A percentile compares a stretch with the other conserved stretches of the same genome.
Evolutionary conservation across 2,329 filamentous ascomycete genomes (phyloP).

Genomic region (Trichoderma sp.): DNA sequence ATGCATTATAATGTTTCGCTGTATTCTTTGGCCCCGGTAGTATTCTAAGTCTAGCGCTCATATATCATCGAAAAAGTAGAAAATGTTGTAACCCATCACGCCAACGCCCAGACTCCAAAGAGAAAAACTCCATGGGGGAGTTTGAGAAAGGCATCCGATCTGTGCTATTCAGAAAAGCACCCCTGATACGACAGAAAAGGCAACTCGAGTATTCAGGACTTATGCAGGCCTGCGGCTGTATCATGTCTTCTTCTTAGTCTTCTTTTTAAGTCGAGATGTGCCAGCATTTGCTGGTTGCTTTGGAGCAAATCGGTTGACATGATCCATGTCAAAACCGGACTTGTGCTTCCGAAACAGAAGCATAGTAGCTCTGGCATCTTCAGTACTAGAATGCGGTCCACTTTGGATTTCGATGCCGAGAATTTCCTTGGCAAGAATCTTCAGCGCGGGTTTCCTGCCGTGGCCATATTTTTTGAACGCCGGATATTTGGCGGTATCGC

Average conservation of each 20-base stretch:
- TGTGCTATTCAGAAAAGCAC: not conserved
- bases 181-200: slow-evolving; percentile 56
- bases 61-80: slow-evolving; percentile 52
- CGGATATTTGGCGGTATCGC: slow-evolving; percentile 79
- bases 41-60: not conserved
- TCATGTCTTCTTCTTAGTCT: slow-evolving; percentile 38
- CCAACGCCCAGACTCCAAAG: slow-evolving; percentile 67
- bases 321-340: slow-evolving; percentile 78
- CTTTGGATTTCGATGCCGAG: slow-evolving; percentile 62
- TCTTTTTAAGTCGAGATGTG: slow-evolving; percentile 38
- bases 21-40: slow-evolving; percentile 72
- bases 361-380: slow-evolving; percentile 90
- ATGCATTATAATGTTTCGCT: slow-evolving; percentile 69
- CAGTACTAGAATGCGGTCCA: slow-evolving; percentile 63
- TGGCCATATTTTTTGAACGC: slow-evolving; percentile 68
- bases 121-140: slow-evolving; percentile 52
- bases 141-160: not conserved
- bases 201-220: slow-evolving; percentile 58
- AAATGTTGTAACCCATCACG: slow-evolving; percentile 74
- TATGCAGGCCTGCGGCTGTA: not conserved
- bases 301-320: slow-evolving; percentile 63
- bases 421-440: slow-evolving; percentile 55
- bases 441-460: slow-evolving; percentile 67
- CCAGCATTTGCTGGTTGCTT: slow-evolving; percentile 25
- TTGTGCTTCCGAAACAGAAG: slow-evolving; percentile 82